Base-by-base conservation (phyloP, 2,329 filamentous ascomycete species). In the Periconia macrospinosa region DNA sequence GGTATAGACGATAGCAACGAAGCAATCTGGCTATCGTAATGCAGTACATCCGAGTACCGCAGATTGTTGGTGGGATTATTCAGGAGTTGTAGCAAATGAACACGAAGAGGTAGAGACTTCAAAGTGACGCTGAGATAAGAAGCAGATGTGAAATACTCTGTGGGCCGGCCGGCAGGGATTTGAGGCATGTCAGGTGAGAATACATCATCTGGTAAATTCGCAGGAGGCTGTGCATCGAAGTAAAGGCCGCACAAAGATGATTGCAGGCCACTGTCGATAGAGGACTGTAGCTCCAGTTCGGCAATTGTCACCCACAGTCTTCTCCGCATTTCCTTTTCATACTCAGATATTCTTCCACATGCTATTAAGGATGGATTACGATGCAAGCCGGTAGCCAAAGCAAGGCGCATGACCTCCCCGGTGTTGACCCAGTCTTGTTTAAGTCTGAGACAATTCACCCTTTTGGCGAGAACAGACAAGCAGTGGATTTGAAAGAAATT, bases 291-390 rank as follows among this genome's bases (percentile, higher is more conserved):
- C 51, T 86, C 83, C 23, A 85, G 67, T 58, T 86, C 82, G 10
- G 81, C 68, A 10, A 84, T 81, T 1, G 83, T 83, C 1, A 75
- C 76, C 83, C 83, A 86, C 2, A 86, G 69, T 42, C 83, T 76
- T 49, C 81, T 76, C 48, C 83, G 78, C 77, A 83, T 79, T 53
- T 82, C 79, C 49, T 79, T 77, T 41, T 82, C 78, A 30, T 80
- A 79, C 2, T 72, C 65, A 3, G 67, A 62, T 6, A 71, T 65
- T 8, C 55, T 58, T 9, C 63, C 63, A 60, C 52, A 73, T 63
- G 53, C 71, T 58, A 57, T 74, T 54, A 60, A 74, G 3, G 58
- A 54, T 0, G 79, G 76, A 45, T 81, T 75, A 17, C 80, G 75
- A 60, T 85, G 82, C 45, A 83, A 75, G 0, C 83, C 82, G 14